phyloP scores from a whole-genome alignment of 768 basidiomycete genomes.

The Suillus variegatus region DNA sequence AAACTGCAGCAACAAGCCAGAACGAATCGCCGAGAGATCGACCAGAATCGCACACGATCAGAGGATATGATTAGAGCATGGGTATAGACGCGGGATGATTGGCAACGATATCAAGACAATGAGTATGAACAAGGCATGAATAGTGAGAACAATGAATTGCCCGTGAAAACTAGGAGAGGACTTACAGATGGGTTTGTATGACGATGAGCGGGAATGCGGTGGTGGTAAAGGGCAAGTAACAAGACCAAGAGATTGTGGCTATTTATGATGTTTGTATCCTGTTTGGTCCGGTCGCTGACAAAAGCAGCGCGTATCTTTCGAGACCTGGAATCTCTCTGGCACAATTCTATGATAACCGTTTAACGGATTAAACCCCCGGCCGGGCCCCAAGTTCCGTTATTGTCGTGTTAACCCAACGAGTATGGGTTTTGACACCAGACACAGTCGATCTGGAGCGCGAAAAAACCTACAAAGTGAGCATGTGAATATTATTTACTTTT shows the following conservation, averaged over 20 bases:
- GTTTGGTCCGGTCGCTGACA: slow-evolving; percentile 45
- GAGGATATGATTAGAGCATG: slow-evolving; percentile 15
- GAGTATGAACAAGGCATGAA: background rate
- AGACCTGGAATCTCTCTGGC: too few species aligned
- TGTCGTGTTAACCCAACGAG: too few species aligned
- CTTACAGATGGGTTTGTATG: slow-evolving; percentile 16
- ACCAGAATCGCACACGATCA: slow-evolving; percentile 41
- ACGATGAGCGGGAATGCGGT: slow-evolving; percentile 11
- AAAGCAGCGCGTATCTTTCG: slow-evolving; percentile 14
- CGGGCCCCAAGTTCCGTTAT: background rate
- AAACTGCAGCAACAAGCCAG: slow-evolving; percentile 17
- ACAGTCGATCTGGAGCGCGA: background rate
- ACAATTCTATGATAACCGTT: background rate
- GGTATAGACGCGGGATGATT: background rate
- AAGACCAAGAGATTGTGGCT: slow-evolving; percentile 23
- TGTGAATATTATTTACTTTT: background rate
- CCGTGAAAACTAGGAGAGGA: background rate
- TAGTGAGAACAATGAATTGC: too few species aligned
- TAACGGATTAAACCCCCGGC: background rate
- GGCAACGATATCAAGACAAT: background rate
- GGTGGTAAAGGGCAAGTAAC: slow-evolving; percentile 32
- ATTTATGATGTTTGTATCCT: slow-evolving; percentile 39
- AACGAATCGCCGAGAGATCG: slow-evolving; percentile 30
- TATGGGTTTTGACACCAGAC: too few species aligned
- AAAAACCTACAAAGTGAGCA: background rate